Conservation (phyloP, 2,329 filamentous ascomycete species). For the Akanthomyces muscarius region DNA sequence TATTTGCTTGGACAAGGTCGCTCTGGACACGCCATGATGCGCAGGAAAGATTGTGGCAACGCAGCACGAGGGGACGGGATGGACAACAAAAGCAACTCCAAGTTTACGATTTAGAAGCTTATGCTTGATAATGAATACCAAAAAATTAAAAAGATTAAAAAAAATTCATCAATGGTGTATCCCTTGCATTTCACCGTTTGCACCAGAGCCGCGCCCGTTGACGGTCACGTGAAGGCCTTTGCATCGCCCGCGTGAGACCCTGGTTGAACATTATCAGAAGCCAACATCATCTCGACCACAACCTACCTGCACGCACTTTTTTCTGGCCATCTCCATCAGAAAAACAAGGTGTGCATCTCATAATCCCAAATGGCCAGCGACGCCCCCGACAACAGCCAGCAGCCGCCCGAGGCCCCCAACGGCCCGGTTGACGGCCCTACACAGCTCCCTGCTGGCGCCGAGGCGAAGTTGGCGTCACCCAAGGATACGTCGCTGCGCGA, state of each 20-base stretch:
- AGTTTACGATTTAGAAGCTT: slow-evolving; percentile 12
- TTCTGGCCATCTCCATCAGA: not conserved
- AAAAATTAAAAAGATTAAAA: not conserved
- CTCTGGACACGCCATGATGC: slow-evolving; percentile 7
- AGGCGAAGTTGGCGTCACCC: slow-evolving; percentile 63
- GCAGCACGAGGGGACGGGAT: not conserved
- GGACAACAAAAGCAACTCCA: slow-evolving; percentile 6
- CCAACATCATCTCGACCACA: slow-evolving; percentile 16
- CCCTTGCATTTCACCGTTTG: not conserved
- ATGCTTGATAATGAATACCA: slow-evolving; percentile 3
- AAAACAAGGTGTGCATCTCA: not conserved
- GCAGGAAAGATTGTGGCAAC: not conserved
- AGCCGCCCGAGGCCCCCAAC: slow-evolving; percentile 28
- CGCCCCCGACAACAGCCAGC: slow-evolving; percentile 31
- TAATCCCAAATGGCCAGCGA: slow-evolving; percentile 33
- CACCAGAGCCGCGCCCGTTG: not conserved
- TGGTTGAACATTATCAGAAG: slow-evolving; percentile 17
- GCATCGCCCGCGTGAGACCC: not conserved
- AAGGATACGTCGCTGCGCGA: slow-evolving; percentile 92
- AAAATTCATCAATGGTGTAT: not conserved
- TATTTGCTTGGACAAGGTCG: slow-evolving; percentile 8
- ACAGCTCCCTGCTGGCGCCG: slow-evolving; percentile 49
- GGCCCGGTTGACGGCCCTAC: slow-evolving; percentile 25
- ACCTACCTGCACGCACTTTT: not conserved
- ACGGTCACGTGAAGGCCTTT: slow-evolving; percentile 4